Conservation (phyloP, 306 rosid species). For the Alnus rubra region DNA sequence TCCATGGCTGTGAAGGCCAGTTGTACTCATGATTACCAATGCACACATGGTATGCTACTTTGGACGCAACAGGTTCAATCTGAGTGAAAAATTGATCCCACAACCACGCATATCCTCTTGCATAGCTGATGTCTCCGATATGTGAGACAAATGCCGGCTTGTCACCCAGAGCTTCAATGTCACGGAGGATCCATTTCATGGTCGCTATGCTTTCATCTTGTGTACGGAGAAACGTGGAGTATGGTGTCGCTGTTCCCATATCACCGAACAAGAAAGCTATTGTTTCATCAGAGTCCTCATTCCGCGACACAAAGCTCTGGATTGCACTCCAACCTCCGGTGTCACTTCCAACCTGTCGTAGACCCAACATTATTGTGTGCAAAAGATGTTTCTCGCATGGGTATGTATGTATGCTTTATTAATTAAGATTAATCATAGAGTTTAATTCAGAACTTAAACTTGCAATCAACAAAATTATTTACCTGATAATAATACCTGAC, state of each 20-base stretch:
- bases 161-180: constrained; percentile 73
- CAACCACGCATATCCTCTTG: constrained; percentile 87
- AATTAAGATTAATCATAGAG: background rate
- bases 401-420: background rate
- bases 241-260: constrained; percentile 82
- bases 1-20: constrained; percentile 91
- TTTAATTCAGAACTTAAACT: too few relatives aligned
- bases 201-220: constrained; percentile 86
- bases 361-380: background rate
- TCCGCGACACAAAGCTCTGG: constrained; percentile 64
- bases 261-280: constrained; percentile 88
- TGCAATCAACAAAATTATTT: background rate
- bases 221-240: constrained; percentile 69
- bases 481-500: constrained; percentile 72
- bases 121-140: constrained; percentile 92
- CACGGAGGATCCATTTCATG: constrained; percentile 86
- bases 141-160: constrained; percentile 89
- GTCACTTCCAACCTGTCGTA: constrained; percentile 78
- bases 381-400: background rate
- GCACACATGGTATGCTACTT: constrained; percentile 85
- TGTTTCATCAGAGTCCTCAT: constrained; percentile 71
- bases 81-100: constrained; percentile 85
- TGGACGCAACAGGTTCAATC: constrained; percentile 75
- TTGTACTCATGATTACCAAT: constrained; percentile 88
- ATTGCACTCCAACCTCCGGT: constrained; percentile 70